These are phyloP conservation scores for Naganishia albida DNA, from an alignment of 1,284 basidiomycete species.

Conservation along the genomic window DNA sequence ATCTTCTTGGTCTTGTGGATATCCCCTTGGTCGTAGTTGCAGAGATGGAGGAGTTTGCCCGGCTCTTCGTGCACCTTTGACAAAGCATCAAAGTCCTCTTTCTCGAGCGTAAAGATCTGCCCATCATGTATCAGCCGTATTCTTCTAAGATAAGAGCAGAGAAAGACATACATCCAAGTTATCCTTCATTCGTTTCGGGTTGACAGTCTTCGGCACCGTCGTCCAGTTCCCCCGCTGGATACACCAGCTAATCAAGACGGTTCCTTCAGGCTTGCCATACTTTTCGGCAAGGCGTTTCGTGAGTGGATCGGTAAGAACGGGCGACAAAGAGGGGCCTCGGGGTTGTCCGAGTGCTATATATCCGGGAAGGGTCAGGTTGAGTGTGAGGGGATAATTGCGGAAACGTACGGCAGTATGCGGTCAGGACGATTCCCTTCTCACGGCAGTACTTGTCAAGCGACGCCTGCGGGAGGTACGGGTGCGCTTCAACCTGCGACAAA, in stretches of 20 bases:
- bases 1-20: constrained; percentile 27
- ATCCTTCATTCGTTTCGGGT: constrained; percentile 29
- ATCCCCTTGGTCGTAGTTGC: constrained; percentile 23
- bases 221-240: constrained; percentile 35
- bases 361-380: neutral
- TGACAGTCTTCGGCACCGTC: constrained; percentile 34
- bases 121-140: neutral
- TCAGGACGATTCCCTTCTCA: constrained; percentile 33
- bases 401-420: constrained; percentile 30
- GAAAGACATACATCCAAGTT: constrained; percentile 34
- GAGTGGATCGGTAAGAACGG: constrained; percentile 25
- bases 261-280: constrained; percentile 26
- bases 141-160: neutral
- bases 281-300: constrained; percentile 26
- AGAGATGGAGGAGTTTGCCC: constrained; percentile 31
- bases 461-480: constrained; percentile 32
- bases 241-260: constrained; percentile 31
- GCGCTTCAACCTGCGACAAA: constrained; percentile 30
- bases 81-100: constrained; percentile 29
- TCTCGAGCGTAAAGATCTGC: constrained; percentile 26
- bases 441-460: constrained; percentile 27
- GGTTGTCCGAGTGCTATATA: constrained; percentile 29
- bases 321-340: constrained; percentile 2
- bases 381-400: neutral
- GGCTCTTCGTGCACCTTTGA: constrained; percentile 31